Base-by-base conservation (phyloP, 2,329 filamentous ascomycete genomes). In the Alternaria sp. region DNA sequence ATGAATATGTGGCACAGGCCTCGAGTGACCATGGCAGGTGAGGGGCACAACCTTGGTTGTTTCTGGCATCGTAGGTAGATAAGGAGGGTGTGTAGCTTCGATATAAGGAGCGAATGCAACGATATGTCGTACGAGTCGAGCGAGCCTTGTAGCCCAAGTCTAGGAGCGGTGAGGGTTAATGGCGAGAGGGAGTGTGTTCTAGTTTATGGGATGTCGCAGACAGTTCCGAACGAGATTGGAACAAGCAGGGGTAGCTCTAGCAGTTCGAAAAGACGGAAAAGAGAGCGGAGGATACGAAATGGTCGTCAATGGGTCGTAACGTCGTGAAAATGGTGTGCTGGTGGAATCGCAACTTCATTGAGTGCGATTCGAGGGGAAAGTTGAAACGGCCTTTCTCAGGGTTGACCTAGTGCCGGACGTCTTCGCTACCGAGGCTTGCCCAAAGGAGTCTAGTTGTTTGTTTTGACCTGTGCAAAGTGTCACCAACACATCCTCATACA, bases 21-120 rank as follows among this genome's bases (percentile, higher is more conserved):
- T 88, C 51, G 93, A 96, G 78, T 97, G 93, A 63, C 93, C 93
- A 78, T 97, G 93, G 79, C 93, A 97, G 66, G 93, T 97, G 77
- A 97, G 81, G 56, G 93, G 93, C 54, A 97, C 92, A 57, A 93
- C 92, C 70, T 83, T 83, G 49, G 80, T 81, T 26, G 81, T 78
- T 46, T 79, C 78, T 21, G 72, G 72, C 72, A 74, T 74, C 14
- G 40, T 72, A 58, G 13, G 58, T 26, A 49, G 41, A 58, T 53
- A 42, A 45, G 45, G 53, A 41, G 42, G 37, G 39, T 49, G 42
- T 46, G 34, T 1, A 11, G 28, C 29, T 42, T n/a, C 14, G 39
- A 21, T n/a, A 23, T 31, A 29, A 34, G 34, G 29, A 36, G 17
- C 45, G 33, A 36, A 14, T 10, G 26, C 50, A 39, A 33, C 31